A percentile compares a stretch with the other conserved stretches of the same genome.
These are phyloP conservation scores for Pulveroboletus sp. DNA, from an alignment of 768 basidiomycete species.

Conservation along the genomic window DNA sequence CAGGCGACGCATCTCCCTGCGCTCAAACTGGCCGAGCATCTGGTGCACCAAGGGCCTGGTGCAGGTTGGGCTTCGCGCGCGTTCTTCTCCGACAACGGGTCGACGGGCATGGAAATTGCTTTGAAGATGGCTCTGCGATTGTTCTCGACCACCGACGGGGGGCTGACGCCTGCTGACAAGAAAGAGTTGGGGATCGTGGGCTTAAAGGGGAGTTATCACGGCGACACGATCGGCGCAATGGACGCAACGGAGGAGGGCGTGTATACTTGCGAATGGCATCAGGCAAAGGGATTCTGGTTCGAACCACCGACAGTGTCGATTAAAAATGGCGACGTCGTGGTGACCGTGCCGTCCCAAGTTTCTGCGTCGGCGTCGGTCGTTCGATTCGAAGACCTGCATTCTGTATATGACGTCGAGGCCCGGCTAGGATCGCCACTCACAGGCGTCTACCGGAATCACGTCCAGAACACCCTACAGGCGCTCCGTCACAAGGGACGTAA, in stretches of 20 bases:
- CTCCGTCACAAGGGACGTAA: conserved; percentile 41
- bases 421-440: conserved; percentile 65
- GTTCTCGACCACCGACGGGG: conserved; percentile 40
- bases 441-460: conserved; percentile 54
- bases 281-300: conserved; percentile 90
- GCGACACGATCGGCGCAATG: conserved; percentile 97
- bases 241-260: conserved; percentile 90
- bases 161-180: conserved; percentile 35
- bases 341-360: conserved; percentile 53
- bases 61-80: conserved; percentile 87
- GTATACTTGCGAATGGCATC: conserved; percentile 95
- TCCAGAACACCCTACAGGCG: conserved; percentile 47
- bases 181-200: conserved; percentile 75
- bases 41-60: conserved; percentile 74
- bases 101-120: conserved; percentile 96
- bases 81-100: conserved; percentile 93
- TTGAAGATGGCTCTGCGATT: conserved; percentile 93
- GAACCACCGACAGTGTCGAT: conserved; percentile 80
- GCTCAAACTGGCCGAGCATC: conserved; percentile 72
- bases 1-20: conserved; percentile 85
- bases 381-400: conserved; percentile 42
- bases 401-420: conserved; percentile 65
- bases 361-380: conserved; percentile 23
- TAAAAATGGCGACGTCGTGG: conserved; percentile 50
- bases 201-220: conserved; percentile 90